These are phyloP conservation scores for Chondrostereum purpureum DNA, from an alignment of 1,284 basidiomycete genomes.

Conservation along the genomic window DNA sequence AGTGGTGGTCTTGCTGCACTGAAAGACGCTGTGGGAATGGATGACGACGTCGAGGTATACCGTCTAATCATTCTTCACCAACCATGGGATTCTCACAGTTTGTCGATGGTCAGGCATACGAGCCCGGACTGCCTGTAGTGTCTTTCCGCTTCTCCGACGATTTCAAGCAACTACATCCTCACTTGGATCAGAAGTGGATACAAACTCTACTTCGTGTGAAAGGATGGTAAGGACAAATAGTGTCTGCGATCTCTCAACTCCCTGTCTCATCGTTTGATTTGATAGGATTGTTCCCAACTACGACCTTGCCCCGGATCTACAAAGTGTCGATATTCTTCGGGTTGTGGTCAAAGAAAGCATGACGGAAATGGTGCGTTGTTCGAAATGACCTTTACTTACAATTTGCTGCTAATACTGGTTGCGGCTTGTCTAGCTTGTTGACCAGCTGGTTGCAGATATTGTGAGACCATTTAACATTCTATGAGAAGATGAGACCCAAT, in stretches of 20 bases:
- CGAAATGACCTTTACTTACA: neutral
- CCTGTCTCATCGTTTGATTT: neutral
- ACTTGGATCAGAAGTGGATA: slow-evolving; percentile 84
- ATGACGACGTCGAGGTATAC: slow-evolving; percentile 51
- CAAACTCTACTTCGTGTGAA: slow-evolving; percentile 74
- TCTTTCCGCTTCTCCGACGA: slow-evolving; percentile 85
- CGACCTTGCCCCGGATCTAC: slow-evolving; percentile 66
- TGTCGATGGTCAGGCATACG: slow-evolving; percentile 65
- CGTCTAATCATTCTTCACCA: too few species aligned
- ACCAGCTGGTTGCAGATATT: slow-evolving; percentile 56
- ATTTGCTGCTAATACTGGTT: slow-evolving; percentile 8
- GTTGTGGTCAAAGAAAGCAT: slow-evolving; percentile 81
- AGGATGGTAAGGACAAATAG: slow-evolving; percentile 50
- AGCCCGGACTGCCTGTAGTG: slow-evolving; percentile 84
- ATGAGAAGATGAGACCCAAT: neutral
- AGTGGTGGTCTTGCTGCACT: slow-evolving; percentile 25
- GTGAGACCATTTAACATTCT: slow-evolving; percentile 30
- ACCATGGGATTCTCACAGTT: too few species aligned
- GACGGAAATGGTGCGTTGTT: slow-evolving; percentile 42
- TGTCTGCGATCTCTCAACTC: neutral
- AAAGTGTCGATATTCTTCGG: slow-evolving; percentile 74
- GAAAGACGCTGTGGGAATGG: slow-evolving; percentile 28
- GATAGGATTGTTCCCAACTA: slow-evolving; percentile 83
- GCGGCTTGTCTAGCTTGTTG: slow-evolving; percentile 42
- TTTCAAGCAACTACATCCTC: slow-evolving; percentile 65